Evolutionary conservation across 768 basidiomycete species (phyloP).

Genomic region (Suillus bovinus): DNA sequence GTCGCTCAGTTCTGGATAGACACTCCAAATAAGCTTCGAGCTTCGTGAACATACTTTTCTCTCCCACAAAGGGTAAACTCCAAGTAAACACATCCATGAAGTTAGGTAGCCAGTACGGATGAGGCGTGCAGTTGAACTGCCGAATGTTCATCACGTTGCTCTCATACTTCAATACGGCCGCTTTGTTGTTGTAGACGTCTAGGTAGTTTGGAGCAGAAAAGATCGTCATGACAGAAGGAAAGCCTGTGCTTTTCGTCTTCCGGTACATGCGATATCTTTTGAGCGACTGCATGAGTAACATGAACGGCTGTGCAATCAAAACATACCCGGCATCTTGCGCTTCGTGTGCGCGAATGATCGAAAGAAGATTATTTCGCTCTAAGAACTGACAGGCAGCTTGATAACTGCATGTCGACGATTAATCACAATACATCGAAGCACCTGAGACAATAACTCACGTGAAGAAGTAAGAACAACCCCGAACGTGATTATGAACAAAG

Average conservation of each 20-base stretch:
- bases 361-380: constrained; percentile 93
- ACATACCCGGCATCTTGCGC: constrained; percentile 96
- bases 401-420: constrained; percentile 55
- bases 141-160: constrained; percentile 99
- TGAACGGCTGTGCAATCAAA: not conserved
- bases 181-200: constrained; percentile 99
- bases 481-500: constrained; percentile 94
- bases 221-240: constrained; percentile 99
- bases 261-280: constrained; percentile 95
- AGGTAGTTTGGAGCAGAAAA: constrained; percentile 98
- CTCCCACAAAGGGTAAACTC: constrained; percentile 97
- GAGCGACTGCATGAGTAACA: constrained; percentile 1
- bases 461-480: constrained; percentile 96
- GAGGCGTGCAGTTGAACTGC: constrained; percentile 95
- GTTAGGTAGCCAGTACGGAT: constrained; percentile 97
- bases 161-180: constrained; percentile 98
- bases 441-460: constrained; percentile 50
- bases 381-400: constrained; percentile 97
- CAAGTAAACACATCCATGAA: constrained; percentile 99
- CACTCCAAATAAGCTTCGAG: not conserved
- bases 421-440: not conserved
- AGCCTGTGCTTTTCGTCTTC: constrained; percentile 96
- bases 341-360: constrained; percentile 97
- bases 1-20: constrained; percentile 11
- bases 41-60: constrained; percentile 73